Evolutionary conservation across 208 protist species (phyloP).

Genomic region (Acanthamoeba pearcei): DNA sequence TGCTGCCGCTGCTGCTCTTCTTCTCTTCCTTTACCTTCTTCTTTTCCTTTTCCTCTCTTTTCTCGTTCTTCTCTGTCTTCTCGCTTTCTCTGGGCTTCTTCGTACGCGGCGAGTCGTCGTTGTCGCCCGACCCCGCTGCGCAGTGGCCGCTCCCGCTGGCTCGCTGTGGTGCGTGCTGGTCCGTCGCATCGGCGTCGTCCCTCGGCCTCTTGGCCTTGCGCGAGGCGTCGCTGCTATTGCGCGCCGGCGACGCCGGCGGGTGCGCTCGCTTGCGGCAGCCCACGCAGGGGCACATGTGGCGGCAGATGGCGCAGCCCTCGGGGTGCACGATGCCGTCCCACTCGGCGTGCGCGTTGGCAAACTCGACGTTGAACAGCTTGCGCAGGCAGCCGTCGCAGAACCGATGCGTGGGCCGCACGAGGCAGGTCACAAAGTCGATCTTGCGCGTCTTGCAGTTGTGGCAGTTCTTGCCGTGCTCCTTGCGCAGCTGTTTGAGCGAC

Average conservation of each 20-base stretch:
- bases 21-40: too few species aligned
- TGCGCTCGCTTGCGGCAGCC: neutral
- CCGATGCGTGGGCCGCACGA: slow-evolving; percentile 3
- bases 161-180: too few species aligned
- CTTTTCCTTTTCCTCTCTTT: too few species aligned
- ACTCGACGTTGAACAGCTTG: slow-evolving; percentile 27
- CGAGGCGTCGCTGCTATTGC: neutral
- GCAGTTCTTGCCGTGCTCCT: slow-evolving; percentile 40
- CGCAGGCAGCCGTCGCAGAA: neutral
- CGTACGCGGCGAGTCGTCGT: too few species aligned
- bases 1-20: neutral
- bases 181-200: too few species aligned
- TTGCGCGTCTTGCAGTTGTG: slow-evolving; percentile 50
- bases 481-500: slow-evolving; percentile 25
- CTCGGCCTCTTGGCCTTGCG: neutral
- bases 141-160: too few species aligned
- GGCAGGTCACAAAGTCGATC: slow-evolving; percentile 29
- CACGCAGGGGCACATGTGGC: slow-evolving; percentile 2
- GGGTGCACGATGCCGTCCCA: neutral
- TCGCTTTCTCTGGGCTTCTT: too few species aligned
- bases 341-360: neutral
- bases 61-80: too few species aligned
- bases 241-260: neutral
- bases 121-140: too few species aligned
- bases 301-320: slow-evolving; percentile 1